Conservation (phyloP, 108 stramenopile species). For the Nitzschia sp. region DNA sequence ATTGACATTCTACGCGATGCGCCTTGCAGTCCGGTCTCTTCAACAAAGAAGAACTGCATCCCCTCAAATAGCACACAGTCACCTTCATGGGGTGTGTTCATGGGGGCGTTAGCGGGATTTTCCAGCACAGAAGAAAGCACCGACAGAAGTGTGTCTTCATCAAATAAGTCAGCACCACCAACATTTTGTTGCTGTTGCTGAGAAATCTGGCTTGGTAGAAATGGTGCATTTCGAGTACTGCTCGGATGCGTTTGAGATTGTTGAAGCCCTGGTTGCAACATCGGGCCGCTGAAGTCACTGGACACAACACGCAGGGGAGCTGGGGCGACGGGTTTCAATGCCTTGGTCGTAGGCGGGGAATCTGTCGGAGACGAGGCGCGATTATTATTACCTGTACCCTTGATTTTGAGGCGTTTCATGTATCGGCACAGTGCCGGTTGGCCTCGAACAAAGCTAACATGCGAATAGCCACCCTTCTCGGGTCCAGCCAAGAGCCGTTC, state of each 20-base stretch:
- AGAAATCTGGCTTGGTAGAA: background rate
- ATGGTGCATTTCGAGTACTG: background rate
- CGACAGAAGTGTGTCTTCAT: conserved; percentile 5
- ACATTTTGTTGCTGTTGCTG: background rate
- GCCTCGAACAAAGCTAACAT: conserved; percentile 8
- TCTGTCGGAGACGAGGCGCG: background rate
- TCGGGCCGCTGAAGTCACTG: background rate
- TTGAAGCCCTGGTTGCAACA: background rate
- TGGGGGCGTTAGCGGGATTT: background rate
- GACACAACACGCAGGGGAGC: background rate
- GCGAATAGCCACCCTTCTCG: conserved; percentile 1
- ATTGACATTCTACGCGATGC: conserved; percentile 1
- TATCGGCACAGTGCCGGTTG: background rate
- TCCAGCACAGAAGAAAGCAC: background rate
- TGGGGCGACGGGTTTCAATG: background rate
- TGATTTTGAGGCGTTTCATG: conserved; percentile 20
- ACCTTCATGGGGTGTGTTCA: background rate
- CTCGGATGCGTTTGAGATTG: background rate
- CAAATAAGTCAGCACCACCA: background rate
- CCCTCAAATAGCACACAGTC: conserved; percentile 9
- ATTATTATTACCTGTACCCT: background rate
- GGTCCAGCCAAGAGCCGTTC: conserved; percentile 4
- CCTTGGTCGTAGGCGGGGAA: background rate
- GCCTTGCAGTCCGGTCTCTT: background rate
- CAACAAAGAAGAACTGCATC: conserved; percentile 15